Evolutionary conservation across 2,329 filamentous ascomycete genomes (phyloP), one percentile per base, ranked within the genome.

Genomic region (Phialophora expanda): DNA sequence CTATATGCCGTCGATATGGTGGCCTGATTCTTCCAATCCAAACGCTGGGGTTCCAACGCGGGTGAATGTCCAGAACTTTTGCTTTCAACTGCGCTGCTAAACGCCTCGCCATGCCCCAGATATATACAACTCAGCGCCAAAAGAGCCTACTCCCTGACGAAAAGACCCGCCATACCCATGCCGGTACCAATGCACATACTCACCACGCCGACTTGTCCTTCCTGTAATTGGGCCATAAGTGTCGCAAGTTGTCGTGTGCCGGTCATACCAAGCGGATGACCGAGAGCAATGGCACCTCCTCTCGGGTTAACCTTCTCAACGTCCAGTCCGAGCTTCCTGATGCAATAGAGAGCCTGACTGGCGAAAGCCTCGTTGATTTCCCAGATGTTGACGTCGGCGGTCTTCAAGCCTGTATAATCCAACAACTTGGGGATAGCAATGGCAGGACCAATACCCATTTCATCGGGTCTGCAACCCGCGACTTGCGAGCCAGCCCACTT

Each of bases 381-480:
- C 93, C 93, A 97, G 9, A 95, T 82, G 41, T 89, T 85, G 0
- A 98, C 86, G 65, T 97, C 92, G 1, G 83, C 81, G 12, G 82
- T 88, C 51, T 79, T 75, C 14, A 97, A 76, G 0, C 89, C 91
- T 1, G 89, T 85, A 67, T 87, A 86, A 20, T 81, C 77, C n/a
- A 97, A 83, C 22, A 97, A 83, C 76, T 89, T 90, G 6, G 93
- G 93, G 60, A 97, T 94, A 0, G 92, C 93, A 30, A 96, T 75
- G 0, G 92, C 92, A 0, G 94, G 93, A 0, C 94, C 93, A 65
- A 97, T 84, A 46, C 94, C 93, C 94, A 98, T 97, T 84, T 97
- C 93, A 74, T 96, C 92, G 0, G 94, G 93, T 59, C 83, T 84
- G 76, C 92, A 96, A 12, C 94, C 93, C 0, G 88, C 87, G 11